phyloP scores from a whole-genome alignment of 2,329 filamentous ascomycete genomes.

The Colletotrichum limetticola region DNA sequence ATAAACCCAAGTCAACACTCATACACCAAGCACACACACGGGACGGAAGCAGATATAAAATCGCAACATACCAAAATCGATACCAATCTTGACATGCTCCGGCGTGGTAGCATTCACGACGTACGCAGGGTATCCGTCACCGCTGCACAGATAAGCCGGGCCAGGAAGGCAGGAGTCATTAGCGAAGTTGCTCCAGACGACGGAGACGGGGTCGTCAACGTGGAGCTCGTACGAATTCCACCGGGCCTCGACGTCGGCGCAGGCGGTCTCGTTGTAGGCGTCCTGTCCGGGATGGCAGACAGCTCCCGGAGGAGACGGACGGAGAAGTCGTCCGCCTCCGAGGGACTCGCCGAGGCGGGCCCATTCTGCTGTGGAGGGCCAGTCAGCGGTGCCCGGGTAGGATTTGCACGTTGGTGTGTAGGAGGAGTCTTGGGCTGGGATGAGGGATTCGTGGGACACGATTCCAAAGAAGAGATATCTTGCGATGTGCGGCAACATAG shows the following conservation, averaged over 20 bases:
- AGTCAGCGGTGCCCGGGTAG: conserved; percentile 54
- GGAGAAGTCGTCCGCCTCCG: conserved; percentile 52
- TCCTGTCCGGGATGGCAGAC: conserved; percentile 53
- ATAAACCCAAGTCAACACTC: conserved; percentile 40
- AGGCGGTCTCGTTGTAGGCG: conserved; percentile 45
- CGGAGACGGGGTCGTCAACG: conserved; percentile 46
- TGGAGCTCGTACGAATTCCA: conserved; percentile 45
- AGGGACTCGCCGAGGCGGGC: conserved; percentile 55
- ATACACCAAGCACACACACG: not conserved
- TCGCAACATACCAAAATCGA: conserved; percentile 55
- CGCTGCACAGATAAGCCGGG: conserved; percentile 45
- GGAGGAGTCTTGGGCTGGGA: not conserved
- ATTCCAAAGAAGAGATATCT: too few relatives aligned
- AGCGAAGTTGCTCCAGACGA: conserved; percentile 54
- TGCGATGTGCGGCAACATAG: not conserved
- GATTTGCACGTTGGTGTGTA: conserved; percentile 53
- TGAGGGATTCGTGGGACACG: not conserved
- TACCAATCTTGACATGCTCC: conserved; percentile 44
- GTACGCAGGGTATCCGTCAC: conserved; percentile 47
- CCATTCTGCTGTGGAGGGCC: conserved; percentile 61
- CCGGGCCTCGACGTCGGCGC: conserved; percentile 37
- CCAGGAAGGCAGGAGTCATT: conserved; percentile 63
- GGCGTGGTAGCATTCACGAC: conserved; percentile 48
- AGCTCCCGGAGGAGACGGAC: conserved; percentile 54
- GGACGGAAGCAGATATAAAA: not conserved